Evolutionary conservation across 208 protist genomes (phyloP).

Genomic region (Vickermania ingenoplastis): DNA sequence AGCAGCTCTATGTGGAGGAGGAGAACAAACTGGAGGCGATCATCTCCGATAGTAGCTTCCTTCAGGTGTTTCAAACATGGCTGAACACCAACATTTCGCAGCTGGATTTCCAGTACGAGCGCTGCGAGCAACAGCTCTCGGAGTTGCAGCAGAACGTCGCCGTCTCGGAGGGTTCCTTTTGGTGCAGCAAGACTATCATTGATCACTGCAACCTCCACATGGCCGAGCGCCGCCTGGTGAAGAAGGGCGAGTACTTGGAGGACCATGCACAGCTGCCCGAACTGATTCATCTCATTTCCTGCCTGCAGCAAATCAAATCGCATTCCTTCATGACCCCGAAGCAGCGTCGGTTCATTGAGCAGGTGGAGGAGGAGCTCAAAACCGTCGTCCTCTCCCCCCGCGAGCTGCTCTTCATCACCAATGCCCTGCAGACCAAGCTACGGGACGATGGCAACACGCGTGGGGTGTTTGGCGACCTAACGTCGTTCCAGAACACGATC

Average conservation of each 20-base stretch:
- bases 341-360: constrained; percentile 74
- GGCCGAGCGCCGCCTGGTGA: constrained; percentile 51
- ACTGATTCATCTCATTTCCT: constrained; percentile 66
- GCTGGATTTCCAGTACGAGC: constrained; percentile 75
- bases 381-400: constrained; percentile 66
- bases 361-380: constrained; percentile 62
- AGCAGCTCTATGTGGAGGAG: constrained; percentile 74
- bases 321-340: constrained; percentile 76
- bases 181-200: constrained; percentile 81
- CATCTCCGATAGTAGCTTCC: constrained; percentile 48
- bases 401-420: constrained; percentile 74
- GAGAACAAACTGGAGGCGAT: constrained; percentile 67
- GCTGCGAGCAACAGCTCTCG: constrained; percentile 76
- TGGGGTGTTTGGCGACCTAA: constrained; percentile 68
- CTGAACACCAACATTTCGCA: constrained; percentile 70
- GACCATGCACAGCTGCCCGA: constrained; percentile 53
- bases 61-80: constrained; percentile 62
- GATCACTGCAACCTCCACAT: constrained; percentile 86
- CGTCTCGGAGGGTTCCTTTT: constrained; percentile 43
- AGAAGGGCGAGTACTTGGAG: constrained; percentile 10
- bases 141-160: constrained; percentile 74
- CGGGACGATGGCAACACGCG: constrained; percentile 68
- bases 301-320: constrained; percentile 64
- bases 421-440: constrained; percentile 80
- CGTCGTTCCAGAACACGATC: constrained; percentile 72